These are phyloP conservation scores for Fusarium xyrophilum DNA, from an alignment of 2,329 filamentous ascomycete genomes.

Conservation along the genomic window DNA sequence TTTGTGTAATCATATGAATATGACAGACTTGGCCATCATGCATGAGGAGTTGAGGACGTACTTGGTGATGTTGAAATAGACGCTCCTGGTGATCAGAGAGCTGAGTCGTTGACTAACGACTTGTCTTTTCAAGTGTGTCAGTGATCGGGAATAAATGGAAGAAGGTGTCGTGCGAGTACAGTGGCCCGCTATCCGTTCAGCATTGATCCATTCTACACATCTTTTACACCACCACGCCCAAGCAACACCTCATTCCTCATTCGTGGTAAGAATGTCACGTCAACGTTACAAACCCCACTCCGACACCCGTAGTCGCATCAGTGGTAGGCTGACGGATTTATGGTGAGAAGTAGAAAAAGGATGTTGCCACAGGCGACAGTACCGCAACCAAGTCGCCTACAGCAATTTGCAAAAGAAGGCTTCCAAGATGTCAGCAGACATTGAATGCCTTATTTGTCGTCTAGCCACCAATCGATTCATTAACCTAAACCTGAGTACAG, in stretches of 20 bases:
- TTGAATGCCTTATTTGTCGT: neutral
- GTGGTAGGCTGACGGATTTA: neutral
- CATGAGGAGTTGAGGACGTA: neutral
- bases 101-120: accelerated
- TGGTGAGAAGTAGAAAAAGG: neutral
- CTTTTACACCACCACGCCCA: neutral
- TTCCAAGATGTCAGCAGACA: accelerated
- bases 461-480: neutral
- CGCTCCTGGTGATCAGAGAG: neutral
- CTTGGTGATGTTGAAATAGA: neutral
- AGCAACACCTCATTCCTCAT: too few relatives aligned
- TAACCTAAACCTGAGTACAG: accelerated
- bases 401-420: too few relatives aligned
- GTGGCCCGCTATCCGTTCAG: neutral
- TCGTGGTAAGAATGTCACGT: neutral
- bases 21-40: neutral
- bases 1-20: neutral
- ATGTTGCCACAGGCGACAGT: neutral
- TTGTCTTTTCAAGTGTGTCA: neutral
- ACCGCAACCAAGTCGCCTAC: too few relatives aligned
- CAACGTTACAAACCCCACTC: neutral
- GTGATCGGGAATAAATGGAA: neutral
- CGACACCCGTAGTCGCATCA: too few relatives aligned
- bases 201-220: neutral
- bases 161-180: neutral